Percentiles rank a stretch among this genome's conserved stretches.
phyloP scores from a whole-genome alignment of 2,329 filamentous ascomycete species.

The Monascus ruber region DNA sequence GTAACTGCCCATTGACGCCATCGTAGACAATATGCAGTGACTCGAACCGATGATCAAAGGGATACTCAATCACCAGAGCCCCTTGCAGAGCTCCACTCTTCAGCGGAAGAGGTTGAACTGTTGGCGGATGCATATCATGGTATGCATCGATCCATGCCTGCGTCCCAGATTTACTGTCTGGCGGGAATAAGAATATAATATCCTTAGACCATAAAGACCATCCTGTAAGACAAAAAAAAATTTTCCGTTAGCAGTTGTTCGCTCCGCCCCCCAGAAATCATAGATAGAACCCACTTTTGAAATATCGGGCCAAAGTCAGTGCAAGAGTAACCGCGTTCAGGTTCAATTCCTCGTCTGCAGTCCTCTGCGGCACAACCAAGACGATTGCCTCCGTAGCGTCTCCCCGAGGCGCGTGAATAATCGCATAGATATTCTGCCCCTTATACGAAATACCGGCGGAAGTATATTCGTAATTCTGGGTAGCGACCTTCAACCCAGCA shows the following conservation, averaged over 20 bases:
- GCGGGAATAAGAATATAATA: constrained; percentile 81
- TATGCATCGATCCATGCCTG: constrained; percentile 98
- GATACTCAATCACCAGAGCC: constrained; percentile 86
- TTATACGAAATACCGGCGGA: constrained; percentile 61
- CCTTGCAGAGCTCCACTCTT: constrained; percentile 92
- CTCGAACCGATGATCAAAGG: constrained; percentile 72
- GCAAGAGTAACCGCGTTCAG: constrained; percentile 77
- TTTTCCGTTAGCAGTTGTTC: too few species aligned
- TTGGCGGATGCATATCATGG: constrained; percentile 69
- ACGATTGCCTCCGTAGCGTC: constrained; percentile 97
- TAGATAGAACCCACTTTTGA: constrained; percentile 53
- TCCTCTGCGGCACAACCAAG: constrained; percentile 78
- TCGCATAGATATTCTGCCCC: constrained; percentile 86
- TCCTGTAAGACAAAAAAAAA: constrained; percentile 30
- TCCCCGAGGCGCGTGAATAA: constrained; percentile 83
- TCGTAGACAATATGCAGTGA: constrained; percentile 88
- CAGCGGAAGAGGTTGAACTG: constrained; percentile 65
- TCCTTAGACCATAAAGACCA: constrained; percentile 99
- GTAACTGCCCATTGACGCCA: constrained; percentile 87
- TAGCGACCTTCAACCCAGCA: constrained; percentile 74
- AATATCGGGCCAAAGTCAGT: constrained; percentile 81
- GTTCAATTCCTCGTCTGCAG: constrained; percentile 67
- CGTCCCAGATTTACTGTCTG: constrained; percentile 78
- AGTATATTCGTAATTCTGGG: constrained; percentile 77
- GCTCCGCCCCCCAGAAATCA: not conserved